Percentiles rank a stretch among this genome's conserved stretches.
These are phyloP conservation scores for Grigorovia yakushimaensis DNA, from an alignment of 805 yeast genomes.

Conservation along the genomic window DNA sequence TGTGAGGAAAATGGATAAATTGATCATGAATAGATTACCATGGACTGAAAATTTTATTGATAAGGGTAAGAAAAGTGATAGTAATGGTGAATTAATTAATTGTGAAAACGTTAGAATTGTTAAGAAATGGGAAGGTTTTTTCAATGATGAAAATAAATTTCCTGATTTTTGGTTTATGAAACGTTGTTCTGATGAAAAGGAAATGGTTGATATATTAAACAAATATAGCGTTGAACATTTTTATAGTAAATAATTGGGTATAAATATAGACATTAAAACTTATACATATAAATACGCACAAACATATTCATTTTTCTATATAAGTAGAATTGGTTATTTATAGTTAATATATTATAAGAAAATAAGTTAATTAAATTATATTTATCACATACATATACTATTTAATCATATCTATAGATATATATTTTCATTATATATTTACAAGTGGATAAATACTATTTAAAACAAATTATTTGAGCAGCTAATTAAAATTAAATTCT, in stretches of 20 bases:
- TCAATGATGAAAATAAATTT: slow-evolving; percentile 37
- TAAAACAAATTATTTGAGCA: no score
- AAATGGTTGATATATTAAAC: slow-evolving; percentile 38
- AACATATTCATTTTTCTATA: no score
- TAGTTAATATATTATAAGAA: no score
- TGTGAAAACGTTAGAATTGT: background rate
- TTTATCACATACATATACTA: background rate
- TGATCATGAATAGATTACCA: slow-evolving; percentile 50
- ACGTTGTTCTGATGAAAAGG: slow-evolving; percentile 41
- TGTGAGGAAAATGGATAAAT: slow-evolving; percentile 50
- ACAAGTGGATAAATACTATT: background rate
- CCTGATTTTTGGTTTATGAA: slow-evolving; percentile 56
- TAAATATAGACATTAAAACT: background rate
- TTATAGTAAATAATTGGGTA: slow-evolving; percentile 1
- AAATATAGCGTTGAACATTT: slow-evolving; percentile 44
- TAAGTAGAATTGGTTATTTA: no score
- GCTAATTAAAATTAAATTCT: no score
- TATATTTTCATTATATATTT: slow-evolving; percentile 2
- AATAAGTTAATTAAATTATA: no score
- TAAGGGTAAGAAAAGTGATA: no score
- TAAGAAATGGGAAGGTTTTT: slow-evolving; percentile 64
- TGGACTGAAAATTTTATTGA: slow-evolving; percentile 51
- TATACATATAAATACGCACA: no score
- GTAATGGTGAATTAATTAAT: slow-evolving; percentile 3
- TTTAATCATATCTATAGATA: background rate